Evolutionary conservation across 176 grass and related monocot species (phyloP).

Genomic region (Puya raimondii): DNA sequence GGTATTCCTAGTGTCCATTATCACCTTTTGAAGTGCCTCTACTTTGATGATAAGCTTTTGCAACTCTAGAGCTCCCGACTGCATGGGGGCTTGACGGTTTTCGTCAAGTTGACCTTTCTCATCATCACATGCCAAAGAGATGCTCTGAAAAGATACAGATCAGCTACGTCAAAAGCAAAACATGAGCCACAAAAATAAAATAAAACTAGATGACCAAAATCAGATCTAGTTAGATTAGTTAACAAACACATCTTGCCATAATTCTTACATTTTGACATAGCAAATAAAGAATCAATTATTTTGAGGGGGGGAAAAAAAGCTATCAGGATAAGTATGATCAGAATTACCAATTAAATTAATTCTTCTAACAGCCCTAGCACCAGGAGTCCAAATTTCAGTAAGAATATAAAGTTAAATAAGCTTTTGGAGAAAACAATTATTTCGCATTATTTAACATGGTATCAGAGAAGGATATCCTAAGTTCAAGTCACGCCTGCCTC

Average conservation of each 20-base stretch:
- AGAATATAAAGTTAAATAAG: not conserved
- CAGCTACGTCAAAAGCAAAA: not conserved
- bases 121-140: slow-evolving; percentile 5
- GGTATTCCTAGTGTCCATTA: slow-evolving; percentile 23
- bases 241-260: slow-evolving; percentile 1
- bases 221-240: not conserved
- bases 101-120: not conserved
- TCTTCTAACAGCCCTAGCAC: not conserved
- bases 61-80: slow-evolving; percentile 30
- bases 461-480: no score
- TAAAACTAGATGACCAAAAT: no score
- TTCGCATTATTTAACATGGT: no score
- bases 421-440: not conserved
- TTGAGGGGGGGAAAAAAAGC: not conserved
- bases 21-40: slow-evolving; percentile 43
- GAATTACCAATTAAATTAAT: not conserved
- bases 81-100: not conserved
- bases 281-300: not conserved
- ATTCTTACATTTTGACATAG: not conserved
- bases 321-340: not conserved
- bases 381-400: not conserved
- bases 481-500: no score
- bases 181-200: not conserved
- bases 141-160: slow-evolving; percentile 30
- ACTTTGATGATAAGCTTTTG: slow-evolving; percentile 51